Percentiles rank a stretch among this genome's conserved stretches.
Conservation (phyloP, 192 early-diverging fungal genomes). For the Backusella morwellensis region DNA sequence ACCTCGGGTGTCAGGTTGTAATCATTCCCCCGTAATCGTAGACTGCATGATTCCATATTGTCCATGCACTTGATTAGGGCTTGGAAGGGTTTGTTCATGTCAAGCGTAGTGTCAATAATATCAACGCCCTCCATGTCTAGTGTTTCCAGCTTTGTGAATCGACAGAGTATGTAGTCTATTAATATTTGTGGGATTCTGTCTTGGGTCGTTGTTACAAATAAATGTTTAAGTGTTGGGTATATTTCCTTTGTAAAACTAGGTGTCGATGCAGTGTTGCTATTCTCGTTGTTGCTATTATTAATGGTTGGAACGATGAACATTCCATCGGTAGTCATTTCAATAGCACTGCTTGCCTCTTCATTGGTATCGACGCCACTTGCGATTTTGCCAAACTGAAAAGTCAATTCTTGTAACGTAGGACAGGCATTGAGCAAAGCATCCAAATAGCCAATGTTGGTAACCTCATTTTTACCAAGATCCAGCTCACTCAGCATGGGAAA, state of each 20-base stretch:
- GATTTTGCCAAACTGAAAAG: neutral
- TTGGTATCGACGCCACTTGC: neutral
- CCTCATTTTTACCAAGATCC: neutral
- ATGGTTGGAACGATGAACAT: neutral
- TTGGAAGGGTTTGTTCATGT: neutral
- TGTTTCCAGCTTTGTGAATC: neutral
- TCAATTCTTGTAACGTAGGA: conserved; percentile 1
- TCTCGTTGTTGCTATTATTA: neutral
- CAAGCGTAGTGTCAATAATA: neutral
- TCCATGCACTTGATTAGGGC: neutral
- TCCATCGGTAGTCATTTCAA: neutral
- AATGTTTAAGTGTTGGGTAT: neutral
- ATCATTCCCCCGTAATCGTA: neutral
- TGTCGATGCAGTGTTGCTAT: neutral
- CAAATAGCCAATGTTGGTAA: neutral
- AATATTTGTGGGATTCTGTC: neutral
- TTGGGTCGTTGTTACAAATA: neutral
- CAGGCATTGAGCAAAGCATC: neutral
- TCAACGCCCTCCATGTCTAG: neutral
- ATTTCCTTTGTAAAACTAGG: neutral
- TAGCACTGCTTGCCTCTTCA: neutral
- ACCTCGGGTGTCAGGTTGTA: neutral
- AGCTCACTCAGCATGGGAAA: neutral
- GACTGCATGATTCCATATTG: neutral
- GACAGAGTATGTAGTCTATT: neutral